These are phyloP conservation scores for Erodium moschatum DNA, from an alignment of 441 rosid species.

Conservation along the genomic window DNA sequence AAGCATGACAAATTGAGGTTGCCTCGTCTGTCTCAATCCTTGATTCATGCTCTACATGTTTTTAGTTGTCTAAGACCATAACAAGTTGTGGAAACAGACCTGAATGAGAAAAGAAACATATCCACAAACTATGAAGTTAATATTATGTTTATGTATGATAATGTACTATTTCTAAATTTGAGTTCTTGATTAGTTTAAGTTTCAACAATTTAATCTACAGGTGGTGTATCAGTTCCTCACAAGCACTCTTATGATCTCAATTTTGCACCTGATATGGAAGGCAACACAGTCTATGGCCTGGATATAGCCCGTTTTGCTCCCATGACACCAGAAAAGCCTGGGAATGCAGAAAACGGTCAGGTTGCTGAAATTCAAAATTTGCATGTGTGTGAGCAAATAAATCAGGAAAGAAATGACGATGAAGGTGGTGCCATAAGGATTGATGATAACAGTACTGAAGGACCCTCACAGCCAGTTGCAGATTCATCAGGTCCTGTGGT, in stretches of 20 bases:
- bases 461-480: conserved; percentile 21
- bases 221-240: conserved; percentile 20
- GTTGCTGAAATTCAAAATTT: conserved; percentile 20
- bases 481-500: conserved; percentile 25
- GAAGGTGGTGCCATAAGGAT: conserved; percentile 18
- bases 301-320: conserved; percentile 34
- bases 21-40: neutral
- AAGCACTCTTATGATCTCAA: conserved; percentile 29
- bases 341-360: conserved; percentile 18
- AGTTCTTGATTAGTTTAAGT: conserved; percentile 7
- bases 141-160: neutral
- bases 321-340: conserved; percentile 44
- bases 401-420: conserved; percentile 6
- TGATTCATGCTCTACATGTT: neutral
- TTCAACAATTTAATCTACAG: conserved; percentile 24
- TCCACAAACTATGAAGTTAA: neutral
- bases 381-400: conserved; percentile 18
- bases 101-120: neutral
- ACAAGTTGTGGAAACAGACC: neutral
- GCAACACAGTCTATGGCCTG: conserved; percentile 2
- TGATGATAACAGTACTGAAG: neutral
- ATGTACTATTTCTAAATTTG: neutral
- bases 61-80: neutral
- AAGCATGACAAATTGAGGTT: neutral
- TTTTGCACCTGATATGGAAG: conserved; percentile 26